Base-by-base conservation (phyloP, 176 grass and related monocot genomes). In the Musa schizocarpa region DNA sequence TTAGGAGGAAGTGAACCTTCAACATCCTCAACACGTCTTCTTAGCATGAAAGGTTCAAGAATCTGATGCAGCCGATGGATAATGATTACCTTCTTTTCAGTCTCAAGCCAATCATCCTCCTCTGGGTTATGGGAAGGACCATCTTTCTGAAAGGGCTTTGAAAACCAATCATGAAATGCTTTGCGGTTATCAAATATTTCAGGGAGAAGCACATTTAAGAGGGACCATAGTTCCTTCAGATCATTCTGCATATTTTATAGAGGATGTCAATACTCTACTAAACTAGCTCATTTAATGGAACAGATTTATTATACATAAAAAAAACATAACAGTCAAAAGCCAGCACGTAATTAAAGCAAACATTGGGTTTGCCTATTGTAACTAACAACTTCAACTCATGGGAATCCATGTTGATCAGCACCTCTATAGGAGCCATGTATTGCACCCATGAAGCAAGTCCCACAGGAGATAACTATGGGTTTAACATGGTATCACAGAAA, bases 121-220 rank as follows among this genome's bases (percentile, higher is more conserved):
- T 86, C 34, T 43, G 34, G 84, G 52, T 66, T 90, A 77, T 87
- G 80, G 68, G 86, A 86, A 81, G 82, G 80, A 78, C 67, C 87
- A 87, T 93, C 90, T 61, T 50, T 89, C 80, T 93, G 90, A 81
- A 93, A 93, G 51, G 90, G 90, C 82, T 93, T 93, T 61, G 96
- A 99, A 87, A 99, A 99, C 96, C 96, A 99, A 87, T 99, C 96
- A 74, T 94, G 91, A 82, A 99, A 99, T 63, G 96, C 96, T 81
- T 94, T 99, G 21, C 92, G 85, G 83, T 93, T 99, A 71, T 99
- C 96, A 68, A 99, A 99, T 77, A 99, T 88, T 89, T 99, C 96
- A 63, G 96, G 96, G 34, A 99, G 86, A 73, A 99, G 86, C 43
- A 99, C 78, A 81, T 99, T 99, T 73, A 99, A 68, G 56, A 99